A percentile compares a stretch with the other conserved stretches of the same genome.
Conservation (phyloP, 495 filamentous ascomycete genomes). For the Sordaria brevicollis region DNA sequence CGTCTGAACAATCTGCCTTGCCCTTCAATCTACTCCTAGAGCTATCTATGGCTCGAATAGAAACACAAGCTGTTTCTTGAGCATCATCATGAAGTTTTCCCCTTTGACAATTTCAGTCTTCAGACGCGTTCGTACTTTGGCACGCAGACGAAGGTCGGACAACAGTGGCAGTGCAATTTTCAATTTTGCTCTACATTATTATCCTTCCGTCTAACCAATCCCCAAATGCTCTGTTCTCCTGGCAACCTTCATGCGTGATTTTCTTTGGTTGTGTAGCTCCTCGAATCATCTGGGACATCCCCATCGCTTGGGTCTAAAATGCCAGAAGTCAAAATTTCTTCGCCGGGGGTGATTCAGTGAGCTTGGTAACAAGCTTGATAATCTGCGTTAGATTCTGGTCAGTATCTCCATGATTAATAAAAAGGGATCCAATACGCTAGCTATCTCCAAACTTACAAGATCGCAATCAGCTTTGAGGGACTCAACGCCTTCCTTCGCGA, state of each 20-base stretch:
- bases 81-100: neutral
- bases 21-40: neutral
- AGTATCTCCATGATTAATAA: neutral
- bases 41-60: neutral
- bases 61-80: neutral
- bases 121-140: neutral
- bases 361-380: neutral
- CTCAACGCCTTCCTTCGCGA: neutral
- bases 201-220: too few species aligned
- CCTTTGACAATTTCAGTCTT: neutral
- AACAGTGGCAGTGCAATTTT: neutral
- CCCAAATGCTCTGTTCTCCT: too few species aligned
- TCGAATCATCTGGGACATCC: neutral
- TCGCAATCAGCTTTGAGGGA: neutral
- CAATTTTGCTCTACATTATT: too few species aligned
- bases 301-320: neutral
- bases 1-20: neutral
- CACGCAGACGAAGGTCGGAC: neutral
- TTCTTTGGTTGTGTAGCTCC: too few species aligned
- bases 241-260: too few species aligned
- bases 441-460: neutral
- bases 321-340: too few species aligned
- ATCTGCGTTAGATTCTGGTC: neutral
- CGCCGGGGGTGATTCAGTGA: neutral
- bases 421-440: too few species aligned